Evolutionary conservation across 2,329 filamentous ascomycete species (phyloP).

Genomic region (Colletotrichum salicis): DNA sequence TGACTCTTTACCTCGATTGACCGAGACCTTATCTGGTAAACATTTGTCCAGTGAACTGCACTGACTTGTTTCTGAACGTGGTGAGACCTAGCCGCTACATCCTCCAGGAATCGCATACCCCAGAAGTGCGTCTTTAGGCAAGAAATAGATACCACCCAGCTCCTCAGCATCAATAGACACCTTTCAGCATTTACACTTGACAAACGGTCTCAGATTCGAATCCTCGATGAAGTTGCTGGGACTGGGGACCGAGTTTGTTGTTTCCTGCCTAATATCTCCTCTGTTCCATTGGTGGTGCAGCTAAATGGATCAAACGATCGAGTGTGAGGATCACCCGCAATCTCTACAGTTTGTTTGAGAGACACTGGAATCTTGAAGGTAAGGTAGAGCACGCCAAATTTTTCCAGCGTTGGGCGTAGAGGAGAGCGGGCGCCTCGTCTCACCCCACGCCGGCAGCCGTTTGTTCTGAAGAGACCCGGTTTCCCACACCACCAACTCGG

Average conservation of each 20-base stretch:
- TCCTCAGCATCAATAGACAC: not conserved
- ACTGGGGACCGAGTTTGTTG: not conserved
- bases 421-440: not conserved
- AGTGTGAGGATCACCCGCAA: not conserved
- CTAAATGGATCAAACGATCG: not conserved
- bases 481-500: not conserved
- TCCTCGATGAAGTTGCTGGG: not conserved
- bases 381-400: not conserved
- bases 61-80: not conserved
- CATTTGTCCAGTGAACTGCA: not conserved
- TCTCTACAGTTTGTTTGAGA: not conserved
- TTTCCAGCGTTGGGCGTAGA: not conserved
- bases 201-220: not conserved
- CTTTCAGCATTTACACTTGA: not conserved
- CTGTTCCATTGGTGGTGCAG: not conserved
- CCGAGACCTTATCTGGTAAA: not conserved
- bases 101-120: not conserved
- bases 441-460: not conserved
- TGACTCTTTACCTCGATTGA: not conserved
- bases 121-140: not conserved
- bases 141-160: not conserved
- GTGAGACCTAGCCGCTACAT: not conserved
- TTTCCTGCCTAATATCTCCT: not conserved
- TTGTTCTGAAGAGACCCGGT: not conserved
- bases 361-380: not conserved